Conservation (phyloP, 257 asterid genomes). For the Vinca minor region DNA sequence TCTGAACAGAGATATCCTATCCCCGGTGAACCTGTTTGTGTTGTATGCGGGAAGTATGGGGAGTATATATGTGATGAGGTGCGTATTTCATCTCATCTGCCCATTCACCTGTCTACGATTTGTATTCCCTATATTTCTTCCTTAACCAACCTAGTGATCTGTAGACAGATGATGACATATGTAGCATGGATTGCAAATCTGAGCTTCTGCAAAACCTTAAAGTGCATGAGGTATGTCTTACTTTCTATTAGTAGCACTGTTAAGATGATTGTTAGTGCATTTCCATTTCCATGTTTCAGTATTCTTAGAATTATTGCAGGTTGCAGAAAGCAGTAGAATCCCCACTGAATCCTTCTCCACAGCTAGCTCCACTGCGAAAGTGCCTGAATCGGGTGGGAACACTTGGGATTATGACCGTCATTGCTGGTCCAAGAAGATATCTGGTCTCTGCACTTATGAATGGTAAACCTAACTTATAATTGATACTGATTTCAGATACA, state of each 20-base stretch:
- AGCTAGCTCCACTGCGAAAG: conserved; percentile 34
- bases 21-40: conserved; percentile 77
- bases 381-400: conserved; percentile 63
- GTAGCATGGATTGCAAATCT: conserved; percentile 80
- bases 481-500: conserved; percentile 1
- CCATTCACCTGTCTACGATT: conserved; percentile 1
- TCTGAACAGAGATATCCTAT: conserved; percentile 69
- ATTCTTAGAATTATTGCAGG: conserved; percentile 31
- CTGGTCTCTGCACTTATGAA: conserved; percentile 66
- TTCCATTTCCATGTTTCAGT: conserved; percentile 3
- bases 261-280: neutral
- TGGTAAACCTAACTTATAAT: conserved; percentile 33
- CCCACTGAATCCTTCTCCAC: conserved; percentile 27
- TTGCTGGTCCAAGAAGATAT: conserved; percentile 61
- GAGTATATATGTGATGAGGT: conserved; percentile 88
- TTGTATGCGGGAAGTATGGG: conserved; percentile 75
- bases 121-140: conserved; percentile 2
- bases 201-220: conserved; percentile 46
- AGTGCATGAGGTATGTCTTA: conserved; percentile 38
- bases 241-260: conserved; percentile 8
- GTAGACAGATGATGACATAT: conserved; percentile 76
- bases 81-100: conserved; percentile 15
- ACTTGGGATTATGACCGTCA: conserved; percentile 51
- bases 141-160: conserved; percentile 10
- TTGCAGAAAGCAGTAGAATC: conserved; percentile 20